phyloP scores from a whole-genome alignment of 345 rosid species.

The Heritiera littoralis region DNA sequence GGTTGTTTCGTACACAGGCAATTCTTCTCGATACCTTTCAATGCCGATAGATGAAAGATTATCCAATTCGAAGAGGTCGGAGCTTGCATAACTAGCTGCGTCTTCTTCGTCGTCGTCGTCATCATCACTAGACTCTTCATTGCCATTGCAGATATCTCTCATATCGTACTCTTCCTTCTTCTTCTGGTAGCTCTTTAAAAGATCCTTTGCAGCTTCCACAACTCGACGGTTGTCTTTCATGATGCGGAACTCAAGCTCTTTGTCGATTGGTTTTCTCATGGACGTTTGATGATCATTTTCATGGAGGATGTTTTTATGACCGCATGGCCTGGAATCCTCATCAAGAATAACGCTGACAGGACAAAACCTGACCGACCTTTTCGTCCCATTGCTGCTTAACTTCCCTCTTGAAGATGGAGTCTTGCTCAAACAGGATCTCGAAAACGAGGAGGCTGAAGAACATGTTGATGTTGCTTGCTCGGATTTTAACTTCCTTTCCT shows the following conservation, averaged over 20 bases:
- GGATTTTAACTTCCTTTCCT: conserved; percentile 35
- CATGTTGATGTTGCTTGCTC: conserved; percentile 43
- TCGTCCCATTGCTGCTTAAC: conserved; percentile 39
- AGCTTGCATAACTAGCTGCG: conserved; percentile 81
- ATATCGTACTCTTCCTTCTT: conserved; percentile 36
- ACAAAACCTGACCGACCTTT: conserved; percentile 72
- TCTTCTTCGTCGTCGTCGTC: conserved; percentile 60
- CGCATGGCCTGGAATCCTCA: conserved; percentile 64
- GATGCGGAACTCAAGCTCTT: conserved; percentile 31
- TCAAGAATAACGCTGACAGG: conserved; percentile 80
- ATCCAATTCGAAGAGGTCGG: conserved; percentile 92
- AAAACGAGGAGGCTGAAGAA: conserved; percentile 82
- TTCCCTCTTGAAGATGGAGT: conserved; percentile 55
- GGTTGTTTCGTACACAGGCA: conserved; percentile 95
- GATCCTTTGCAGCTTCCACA: conserved; percentile 67
- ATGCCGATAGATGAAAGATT: conserved; percentile 75
- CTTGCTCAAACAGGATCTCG: conserved; percentile 84
- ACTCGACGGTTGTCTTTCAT: conserved; percentile 60
- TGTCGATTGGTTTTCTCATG: conserved; percentile 3
- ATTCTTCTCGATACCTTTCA: conserved; percentile 72
- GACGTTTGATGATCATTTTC: conserved; percentile 12
- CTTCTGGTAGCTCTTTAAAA: conserved; percentile 60
- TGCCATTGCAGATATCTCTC: conserved; percentile 11
- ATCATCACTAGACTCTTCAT: conserved; percentile 19
- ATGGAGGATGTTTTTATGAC: conserved; percentile 42